Percentiles rank a stretch among this genome's conserved stretches.
These are phyloP conservation scores for Bruguiera hainesii DNA, from an alignment of 441 rosid species.

Conservation along the genomic window DNA sequence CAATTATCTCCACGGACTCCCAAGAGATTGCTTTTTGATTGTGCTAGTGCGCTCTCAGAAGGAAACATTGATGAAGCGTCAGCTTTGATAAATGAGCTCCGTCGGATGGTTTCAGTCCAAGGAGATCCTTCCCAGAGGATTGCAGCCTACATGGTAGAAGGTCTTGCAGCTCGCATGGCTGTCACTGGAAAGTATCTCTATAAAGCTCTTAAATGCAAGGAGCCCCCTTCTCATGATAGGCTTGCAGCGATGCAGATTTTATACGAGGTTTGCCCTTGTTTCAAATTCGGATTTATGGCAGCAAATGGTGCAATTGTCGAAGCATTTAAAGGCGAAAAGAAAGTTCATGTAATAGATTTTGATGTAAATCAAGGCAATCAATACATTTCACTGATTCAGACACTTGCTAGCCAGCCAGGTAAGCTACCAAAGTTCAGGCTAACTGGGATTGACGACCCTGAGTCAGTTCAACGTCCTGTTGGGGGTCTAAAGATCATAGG, in stretches of 20 bases:
- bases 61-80: slow-evolving; percentile 64
- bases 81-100: slow-evolving; percentile 62
- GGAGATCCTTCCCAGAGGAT: slow-evolving; percentile 95
- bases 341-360: slow-evolving; percentile 85
- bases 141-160: slow-evolving; percentile 99
- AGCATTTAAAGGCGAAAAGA: slow-evolving; percentile 64
- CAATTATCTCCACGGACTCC: slow-evolving; percentile 49
- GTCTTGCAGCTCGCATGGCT: slow-evolving; percentile 95
- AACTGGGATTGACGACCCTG: slow-evolving; percentile 96
- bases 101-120: slow-evolving; percentile 78
- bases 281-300: slow-evolving; percentile 86
- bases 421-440: slow-evolving; percentile 62
- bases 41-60: slow-evolving; percentile 68
- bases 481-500: slow-evolving; percentile 85
- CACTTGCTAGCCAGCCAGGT: slow-evolving; percentile 48
- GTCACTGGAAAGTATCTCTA: slow-evolving; percentile 82
- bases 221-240: slow-evolving; percentile 90
- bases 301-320: slow-evolving; percentile 89
- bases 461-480: slow-evolving; percentile 78
- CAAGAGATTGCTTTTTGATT: slow-evolving; percentile 66
- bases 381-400: slow-evolving; percentile 77
- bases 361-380: slow-evolving; percentile 98
- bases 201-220: slow-evolving; percentile 92
- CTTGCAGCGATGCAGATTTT: slow-evolving; percentile 99
- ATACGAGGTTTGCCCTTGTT: slow-evolving; percentile 97